Evolutionary conservation across 2,329 filamentous ascomycete genomes (phyloP), one percentile per base, ranked within the genome.

Genomic region (Arthrobotrys entomopaga): DNA sequence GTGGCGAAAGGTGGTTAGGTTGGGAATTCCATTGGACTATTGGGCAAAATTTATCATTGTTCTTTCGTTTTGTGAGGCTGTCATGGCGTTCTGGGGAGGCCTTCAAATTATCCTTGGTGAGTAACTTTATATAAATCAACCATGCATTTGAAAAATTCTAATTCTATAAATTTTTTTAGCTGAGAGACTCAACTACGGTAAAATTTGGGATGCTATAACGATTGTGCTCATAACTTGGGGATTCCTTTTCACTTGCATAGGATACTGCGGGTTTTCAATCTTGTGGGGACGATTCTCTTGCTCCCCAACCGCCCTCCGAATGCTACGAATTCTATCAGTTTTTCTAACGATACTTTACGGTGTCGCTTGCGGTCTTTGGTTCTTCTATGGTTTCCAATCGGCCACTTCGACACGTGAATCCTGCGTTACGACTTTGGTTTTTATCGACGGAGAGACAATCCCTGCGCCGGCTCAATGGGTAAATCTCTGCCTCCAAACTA

Each of bases 61-160:
- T 56, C 57, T 74, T 58, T 53, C 54, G 6, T 74, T 74, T 38
- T 74, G 70, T 22, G 70, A 74, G 42, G 70, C 70, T 40, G 22
- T 67, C n/a, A 74, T 74, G 70, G 70, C 70, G 13, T 40, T 57
- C 24, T 74, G 70, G 70, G 70, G 70, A 38, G 70, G 70, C 15
- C 56, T 74, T 43, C 63, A 74, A 24, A 74, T 74, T 49, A 46
- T 74, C n/a, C 24, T 74, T n/a, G 66, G 70, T 74, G 54, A 54
- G 70, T 70, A 38, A 26, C 34, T n/a, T 24, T 16, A 15, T 52
- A 13, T 29, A 48, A 8, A 24, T 19, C 43, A 16, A 15, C 10
- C 13, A 11, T 53, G 2, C 3, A 1, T n/a, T 29, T 53, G 13
- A 29, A 34, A 11, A 4, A 1, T 19, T 19, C 48, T 43, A 57